Conservation (phyloP, 306 rosid genomes). For the Medicago lupulina region DNA sequence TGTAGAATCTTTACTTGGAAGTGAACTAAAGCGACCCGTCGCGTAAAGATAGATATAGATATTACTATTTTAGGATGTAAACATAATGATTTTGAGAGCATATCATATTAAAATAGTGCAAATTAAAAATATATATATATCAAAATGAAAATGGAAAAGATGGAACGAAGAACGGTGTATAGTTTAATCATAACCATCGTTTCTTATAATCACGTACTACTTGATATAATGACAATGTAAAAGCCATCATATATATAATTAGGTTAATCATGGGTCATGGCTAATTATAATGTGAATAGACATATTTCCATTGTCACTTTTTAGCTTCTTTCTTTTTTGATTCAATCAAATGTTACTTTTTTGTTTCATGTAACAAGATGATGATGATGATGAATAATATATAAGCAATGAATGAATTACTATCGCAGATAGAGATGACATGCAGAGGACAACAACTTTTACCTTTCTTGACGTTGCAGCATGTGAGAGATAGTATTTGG, state of each 20-base stretch:
- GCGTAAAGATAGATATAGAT: slow-evolving; percentile 22
- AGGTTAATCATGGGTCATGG: slow-evolving; percentile 43
- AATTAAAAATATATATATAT: background rate
- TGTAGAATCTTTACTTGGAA: slow-evolving; percentile 32
- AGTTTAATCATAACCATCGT: slow-evolving; percentile 6
- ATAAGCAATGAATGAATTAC: slow-evolving; percentile 36
- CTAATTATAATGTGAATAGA: background rate
- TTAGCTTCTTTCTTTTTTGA: background rate
- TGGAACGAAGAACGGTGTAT: background rate
- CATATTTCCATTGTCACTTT: background rate
- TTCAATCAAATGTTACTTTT: background rate
- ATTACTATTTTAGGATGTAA: slow-evolving; percentile 20
- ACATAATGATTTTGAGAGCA: slow-evolving; percentile 12
- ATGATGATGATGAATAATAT: slow-evolving; percentile 20
- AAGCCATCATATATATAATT: slow-evolving; percentile 29
- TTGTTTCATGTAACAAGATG: background rate
- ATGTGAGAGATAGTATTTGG: slow-evolving; percentile 94
- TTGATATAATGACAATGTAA: background rate
- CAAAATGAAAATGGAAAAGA: slow-evolving; percentile 19
- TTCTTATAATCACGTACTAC: slow-evolving; percentile 34
- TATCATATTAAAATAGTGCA: background rate
- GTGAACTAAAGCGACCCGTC: slow-evolving; percentile 43
- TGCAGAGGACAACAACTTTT: slow-evolving; percentile 85
- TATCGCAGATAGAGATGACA: slow-evolving; percentile 88
- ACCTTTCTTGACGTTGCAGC: slow-evolving; percentile 91